Base-by-base conservation (phyloP, 805 yeast genomes). In the Wickerhamomyces pijperi region DNA sequence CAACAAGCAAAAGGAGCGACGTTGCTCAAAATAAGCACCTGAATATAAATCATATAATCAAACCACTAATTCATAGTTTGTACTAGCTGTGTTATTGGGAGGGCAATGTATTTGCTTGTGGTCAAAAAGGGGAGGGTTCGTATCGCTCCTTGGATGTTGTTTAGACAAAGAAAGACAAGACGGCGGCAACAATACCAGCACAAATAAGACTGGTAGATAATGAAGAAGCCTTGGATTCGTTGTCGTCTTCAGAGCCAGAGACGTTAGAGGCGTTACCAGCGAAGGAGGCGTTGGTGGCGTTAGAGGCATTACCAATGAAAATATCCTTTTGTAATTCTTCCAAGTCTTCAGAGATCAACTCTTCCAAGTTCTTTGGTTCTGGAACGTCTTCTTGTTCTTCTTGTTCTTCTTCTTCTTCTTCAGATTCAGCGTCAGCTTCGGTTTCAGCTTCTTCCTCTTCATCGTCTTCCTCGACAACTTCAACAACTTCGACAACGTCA, bases 291-390 rank as follows among this genome's bases (percentile, higher is more conserved):
- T 39, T 37, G 33, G 39, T 3, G 23, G 17, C 2, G 36, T 35
- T 35, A 29, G 35, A 3, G 28, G 15, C 29, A n/a, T 19, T 28
- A 31, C 33, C 3, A 19, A 15, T 2, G 9, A 33, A 18, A 15
- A 36, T 16, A 19, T 14, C 36, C 28, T 34, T 15, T 17, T 38
- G 31, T 15, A 31, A 31, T 7, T 14, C 33, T 18, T 38, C 42
- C 7, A 39, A 18, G n/a, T 47, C 46, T 34, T 47, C 45, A 18
- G 35, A 32, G 28, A 46, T 31, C 38, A 45, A 40, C 2, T 38
- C 41, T 34, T 45, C 49, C 31, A 39, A 40, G 15, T 40, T 15
- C 19, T 31, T 31, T 31, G 33, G 19, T 17, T 32, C 33, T 15
- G 19, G 19, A 4, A 15, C 33, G 5, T 31, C 33, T 31, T 31